Conservation (phyloP, 495 filamentous ascomycete genomes). For the Jackrogersella minutella region DNA sequence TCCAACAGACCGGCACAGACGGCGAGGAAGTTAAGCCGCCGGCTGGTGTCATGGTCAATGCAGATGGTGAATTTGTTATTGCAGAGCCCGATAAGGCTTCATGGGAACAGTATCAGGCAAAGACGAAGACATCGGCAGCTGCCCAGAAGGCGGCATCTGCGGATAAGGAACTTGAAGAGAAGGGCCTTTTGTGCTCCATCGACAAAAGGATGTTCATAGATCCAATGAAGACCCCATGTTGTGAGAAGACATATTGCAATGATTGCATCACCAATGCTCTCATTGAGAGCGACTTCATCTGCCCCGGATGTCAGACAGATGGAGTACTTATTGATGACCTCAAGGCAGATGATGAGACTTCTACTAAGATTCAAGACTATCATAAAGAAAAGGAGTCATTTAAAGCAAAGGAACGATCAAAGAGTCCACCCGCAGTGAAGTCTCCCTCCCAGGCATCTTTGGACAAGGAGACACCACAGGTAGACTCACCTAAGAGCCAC, state of each 20-base stretch:
- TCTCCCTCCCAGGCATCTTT: slow-evolving; percentile 39
- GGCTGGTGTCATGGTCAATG: slow-evolving; percentile 92
- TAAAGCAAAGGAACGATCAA: slow-evolving; percentile 56
- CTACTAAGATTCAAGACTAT: slow-evolving; percentile 79
- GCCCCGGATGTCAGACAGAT: slow-evolving; percentile 87
- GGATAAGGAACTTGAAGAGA: slow-evolving; percentile 80
- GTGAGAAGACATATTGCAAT: slow-evolving; percentile 96
- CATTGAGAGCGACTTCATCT: slow-evolving; percentile 96
- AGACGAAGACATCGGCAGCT: slow-evolving; percentile 82
- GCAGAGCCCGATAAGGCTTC: slow-evolving; percentile 91
- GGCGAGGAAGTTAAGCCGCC: slow-evolving; percentile 81
- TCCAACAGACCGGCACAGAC: slow-evolving; percentile 74
- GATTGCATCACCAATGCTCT: slow-evolving; percentile 98
- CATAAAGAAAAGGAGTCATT: slow-evolving; percentile 73
- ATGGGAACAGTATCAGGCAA: slow-evolving; percentile 96
- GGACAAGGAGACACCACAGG: slow-evolving; percentile 31
- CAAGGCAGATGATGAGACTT: slow-evolving; percentile 76
- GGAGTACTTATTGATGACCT: slow-evolving; percentile 94
- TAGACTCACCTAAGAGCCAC: slow-evolving; percentile 28
- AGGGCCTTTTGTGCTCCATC: slow-evolving; percentile 89
- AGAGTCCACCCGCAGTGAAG: slow-evolving; percentile 48
- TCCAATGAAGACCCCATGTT: slow-evolving; percentile 98
- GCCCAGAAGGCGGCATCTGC: slow-evolving; percentile 74
- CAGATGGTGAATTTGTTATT: slow-evolving; percentile 95
- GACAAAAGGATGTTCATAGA: slow-evolving; percentile 97